Percentiles rank a stretch among this genome's conserved stretches.
Conservation (phyloP, 768 basidiomycete genomes). For the Suillus alpinus region DNA sequence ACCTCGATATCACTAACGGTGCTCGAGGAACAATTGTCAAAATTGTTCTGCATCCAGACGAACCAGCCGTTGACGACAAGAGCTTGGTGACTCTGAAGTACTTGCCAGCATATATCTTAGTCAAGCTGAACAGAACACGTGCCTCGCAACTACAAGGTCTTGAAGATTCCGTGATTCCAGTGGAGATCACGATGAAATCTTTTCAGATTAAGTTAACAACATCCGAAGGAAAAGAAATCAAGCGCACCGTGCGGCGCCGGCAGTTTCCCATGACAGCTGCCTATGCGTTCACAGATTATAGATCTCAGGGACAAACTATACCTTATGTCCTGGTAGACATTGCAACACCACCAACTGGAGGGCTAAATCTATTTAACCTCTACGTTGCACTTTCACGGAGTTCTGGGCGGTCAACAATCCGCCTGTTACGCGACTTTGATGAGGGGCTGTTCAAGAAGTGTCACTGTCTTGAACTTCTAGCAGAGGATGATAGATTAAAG, state of each 20-base stretch:
- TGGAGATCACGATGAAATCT: slow-evolving; percentile 20
- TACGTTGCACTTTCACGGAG: slow-evolving; percentile 41
- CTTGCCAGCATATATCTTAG: slow-evolving; percentile 29
- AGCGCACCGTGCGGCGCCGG: not conserved
- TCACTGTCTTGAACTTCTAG: slow-evolving; percentile 3
- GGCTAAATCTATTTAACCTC: slow-evolving; percentile 34
- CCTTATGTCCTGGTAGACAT: slow-evolving; percentile 36
- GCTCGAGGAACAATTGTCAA: slow-evolving; percentile 32
- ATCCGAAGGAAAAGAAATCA: slow-evolving; percentile 7
- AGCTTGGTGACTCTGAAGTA: slow-evolving; percentile 23
- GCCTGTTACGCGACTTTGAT: slow-evolving; percentile 30
- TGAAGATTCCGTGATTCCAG: slow-evolving; percentile 29
- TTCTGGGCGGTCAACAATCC: slow-evolving; percentile 23
- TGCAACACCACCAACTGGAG: slow-evolving; percentile 29
- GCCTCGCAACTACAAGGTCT: slow-evolving; percentile 25
- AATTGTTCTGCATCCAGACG: slow-evolving; percentile 33
- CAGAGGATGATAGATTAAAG: slow-evolving; percentile 6
- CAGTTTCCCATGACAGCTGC: slow-evolving; percentile 37
- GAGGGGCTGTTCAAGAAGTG: not conserved
- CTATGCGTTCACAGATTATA: slow-evolving; percentile 43
- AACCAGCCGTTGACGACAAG: slow-evolving; percentile 19
- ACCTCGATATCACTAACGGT: slow-evolving; percentile 40
- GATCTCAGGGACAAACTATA: slow-evolving; percentile 43
- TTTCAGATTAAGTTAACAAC: slow-evolving; percentile 13
- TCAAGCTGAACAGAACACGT: slow-evolving; percentile 29